These are phyloP conservation scores for Nepenthes mirabilis DNA, from an alignment of 148 eudicot genomes.

Conservation along the genomic window DNA sequence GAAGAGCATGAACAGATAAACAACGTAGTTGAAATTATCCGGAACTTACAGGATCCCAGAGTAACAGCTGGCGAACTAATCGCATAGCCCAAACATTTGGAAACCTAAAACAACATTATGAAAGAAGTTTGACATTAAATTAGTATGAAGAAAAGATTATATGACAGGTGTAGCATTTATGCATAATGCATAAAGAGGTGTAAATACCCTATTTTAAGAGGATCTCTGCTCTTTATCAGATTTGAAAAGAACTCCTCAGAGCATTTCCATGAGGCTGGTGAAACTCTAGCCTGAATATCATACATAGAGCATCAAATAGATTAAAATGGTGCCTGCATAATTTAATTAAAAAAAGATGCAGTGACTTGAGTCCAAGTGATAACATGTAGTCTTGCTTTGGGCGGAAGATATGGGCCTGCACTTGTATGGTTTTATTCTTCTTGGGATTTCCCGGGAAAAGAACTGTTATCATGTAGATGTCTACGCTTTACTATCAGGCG, in stretches of 20 bases:
- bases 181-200: neutral
- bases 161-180: neutral
- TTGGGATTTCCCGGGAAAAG: too few relatives aligned
- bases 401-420: too few relatives aligned
- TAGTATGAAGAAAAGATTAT: neutral
- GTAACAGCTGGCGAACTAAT: constrained; percentile 70
- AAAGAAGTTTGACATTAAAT: constrained; percentile 2
- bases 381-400: too few relatives aligned
- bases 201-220: constrained; percentile 71
- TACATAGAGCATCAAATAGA: neutral
- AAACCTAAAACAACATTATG: constrained; percentile 39
- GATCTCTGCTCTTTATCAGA: constrained; percentile 78
- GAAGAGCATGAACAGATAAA: neutral
- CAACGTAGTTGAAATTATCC: neutral
- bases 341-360: too few relatives aligned
- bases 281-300: constrained; percentile 32
- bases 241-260: constrained; percentile 89
- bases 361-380: too few relatives aligned
- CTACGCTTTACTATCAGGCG: too few relatives aligned
- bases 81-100: constrained; percentile 91
- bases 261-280: constrained; percentile 97
- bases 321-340: too few relatives aligned
- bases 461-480: too few relatives aligned
- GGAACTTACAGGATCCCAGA: constrained; percentile 85
- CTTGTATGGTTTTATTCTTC: too few relatives aligned